Evolutionary conservation across 1,284 basidiomycete species (phyloP).

Genomic region (Cryptococcus deneoformans): DNA sequence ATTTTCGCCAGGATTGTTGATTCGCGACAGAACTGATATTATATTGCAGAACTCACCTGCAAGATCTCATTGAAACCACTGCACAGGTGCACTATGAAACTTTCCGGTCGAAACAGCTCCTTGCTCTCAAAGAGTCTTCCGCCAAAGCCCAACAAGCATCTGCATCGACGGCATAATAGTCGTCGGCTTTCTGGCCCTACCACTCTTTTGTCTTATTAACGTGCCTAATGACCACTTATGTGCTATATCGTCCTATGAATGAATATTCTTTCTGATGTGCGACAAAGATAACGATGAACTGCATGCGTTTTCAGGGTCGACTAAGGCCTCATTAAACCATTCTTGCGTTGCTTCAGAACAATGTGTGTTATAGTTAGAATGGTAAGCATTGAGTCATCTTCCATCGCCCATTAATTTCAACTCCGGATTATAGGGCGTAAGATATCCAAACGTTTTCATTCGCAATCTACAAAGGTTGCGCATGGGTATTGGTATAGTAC

Average conservation of each 20-base stretch:
- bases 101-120: conserved; percentile 90
- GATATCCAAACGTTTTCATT: too few relatives aligned
- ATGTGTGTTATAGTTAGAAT: too few relatives aligned
- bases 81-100: conserved; percentile 99
- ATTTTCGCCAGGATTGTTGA: not conserved
- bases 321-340: too few relatives aligned
- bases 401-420: too few relatives aligned
- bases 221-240: not conserved
- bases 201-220: not conserved
- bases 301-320: too few relatives aligned
- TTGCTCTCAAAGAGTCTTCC: conserved; percentile 50
- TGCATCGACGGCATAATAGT: not conserved
- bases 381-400: too few relatives aligned
- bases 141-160: conserved; percentile 38
- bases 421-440: too few relatives aligned
- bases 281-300: not conserved
- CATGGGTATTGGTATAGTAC: too few relatives aligned
- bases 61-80: conserved; percentile 98
- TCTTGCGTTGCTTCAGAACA: too few relatives aligned
- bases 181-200: not conserved
- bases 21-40: not conserved
- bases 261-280: not conserved
- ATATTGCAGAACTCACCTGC: conserved; percentile 76
- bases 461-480: too few relatives aligned
- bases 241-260: not conserved